Evolutionary conservation across 179 eudicot genomes (phyloP).

Genomic region (Spergularia azorica): DNA sequence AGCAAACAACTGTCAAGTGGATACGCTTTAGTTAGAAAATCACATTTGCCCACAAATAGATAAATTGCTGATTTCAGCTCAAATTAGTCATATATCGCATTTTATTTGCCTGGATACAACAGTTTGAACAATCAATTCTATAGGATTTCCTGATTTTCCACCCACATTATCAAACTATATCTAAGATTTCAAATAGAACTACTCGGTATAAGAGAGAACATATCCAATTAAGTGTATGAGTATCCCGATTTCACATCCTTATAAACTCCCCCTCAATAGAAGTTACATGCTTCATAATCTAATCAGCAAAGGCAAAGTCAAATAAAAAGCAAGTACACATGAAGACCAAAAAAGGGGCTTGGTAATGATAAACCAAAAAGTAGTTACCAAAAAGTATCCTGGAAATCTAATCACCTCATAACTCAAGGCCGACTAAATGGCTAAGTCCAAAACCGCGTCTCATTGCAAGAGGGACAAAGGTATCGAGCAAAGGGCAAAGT

Average conservation of each 20-base stretch:
- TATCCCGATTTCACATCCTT: constrained; percentile 95
- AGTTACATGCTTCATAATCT: constrained; percentile 82
- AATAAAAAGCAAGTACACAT: not conserved
- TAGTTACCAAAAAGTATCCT: not conserved
- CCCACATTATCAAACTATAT: not conserved
- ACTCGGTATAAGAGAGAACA: not conserved
- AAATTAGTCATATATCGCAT: not conserved
- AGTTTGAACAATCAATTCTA: not conserved
- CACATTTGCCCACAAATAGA: not conserved
- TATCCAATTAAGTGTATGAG: constrained; percentile 25
- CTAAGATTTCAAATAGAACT: not conserved
- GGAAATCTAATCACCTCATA: not conserved
- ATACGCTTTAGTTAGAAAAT: not conserved
- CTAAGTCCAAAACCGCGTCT: not conserved
- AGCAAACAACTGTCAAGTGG: not conserved
- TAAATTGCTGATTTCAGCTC: not conserved
- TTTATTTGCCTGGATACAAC: not conserved
- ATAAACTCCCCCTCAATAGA: constrained; percentile 83
- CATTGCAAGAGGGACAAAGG: not conserved
- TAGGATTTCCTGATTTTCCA: not conserved
- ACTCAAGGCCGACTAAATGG: not conserved
- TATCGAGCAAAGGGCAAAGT: too few relatives aligned
- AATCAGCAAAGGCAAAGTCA: not conserved
- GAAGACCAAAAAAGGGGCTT: not conserved
- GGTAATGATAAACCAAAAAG: not conserved